Conservation (phyloP, 2,329 filamentous ascomycete genomes). For the Sclerotinia sclerotiorum region DNA sequence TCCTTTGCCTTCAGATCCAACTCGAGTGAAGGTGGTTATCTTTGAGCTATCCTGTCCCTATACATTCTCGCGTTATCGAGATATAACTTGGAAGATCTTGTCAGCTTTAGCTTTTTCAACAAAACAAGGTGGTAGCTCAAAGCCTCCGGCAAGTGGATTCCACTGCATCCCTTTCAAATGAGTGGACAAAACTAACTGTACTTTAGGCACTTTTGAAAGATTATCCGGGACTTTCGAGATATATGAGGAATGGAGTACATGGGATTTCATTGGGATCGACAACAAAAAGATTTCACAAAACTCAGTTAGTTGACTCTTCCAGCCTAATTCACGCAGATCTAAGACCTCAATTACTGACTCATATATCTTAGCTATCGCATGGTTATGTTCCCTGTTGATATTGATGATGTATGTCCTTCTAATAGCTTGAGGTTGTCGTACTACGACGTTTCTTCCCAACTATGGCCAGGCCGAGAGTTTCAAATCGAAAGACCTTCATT, state of each 20-base stretch:
- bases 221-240: constrained; percentile 1
- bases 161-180: constrained; percentile 16
- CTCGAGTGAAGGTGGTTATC: constrained; percentile 46
- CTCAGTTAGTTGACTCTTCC: constrained; percentile 31
- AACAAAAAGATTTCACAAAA: constrained; percentile 39
- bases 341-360: neutral
- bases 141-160: constrained; percentile 16
- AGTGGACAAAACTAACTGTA: neutral
- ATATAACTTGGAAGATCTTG: constrained; percentile 52
- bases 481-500: constrained; percentile 34
- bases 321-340: too few relatives aligned
- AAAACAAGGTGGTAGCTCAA: neutral
- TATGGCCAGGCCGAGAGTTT: constrained; percentile 36
- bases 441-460: constrained; percentile 35
- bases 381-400: constrained; percentile 28
- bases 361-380: constrained; percentile 22
- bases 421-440: constrained; percentile 38
- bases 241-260: neutral
- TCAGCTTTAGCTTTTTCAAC: constrained; percentile 11
- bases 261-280: constrained; percentile 39
- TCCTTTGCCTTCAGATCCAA: constrained; percentile 46
- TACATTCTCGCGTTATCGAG: constrained; percentile 50
- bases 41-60: constrained; percentile 53
- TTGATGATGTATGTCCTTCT: constrained; percentile 35
- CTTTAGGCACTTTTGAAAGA: constrained; percentile 1